Percentiles rank a stretch among this genome's conserved stretches.
phyloP scores from a whole-genome alignment of 2,329 filamentous ascomycete species.

The Knufia fluminis region DNA sequence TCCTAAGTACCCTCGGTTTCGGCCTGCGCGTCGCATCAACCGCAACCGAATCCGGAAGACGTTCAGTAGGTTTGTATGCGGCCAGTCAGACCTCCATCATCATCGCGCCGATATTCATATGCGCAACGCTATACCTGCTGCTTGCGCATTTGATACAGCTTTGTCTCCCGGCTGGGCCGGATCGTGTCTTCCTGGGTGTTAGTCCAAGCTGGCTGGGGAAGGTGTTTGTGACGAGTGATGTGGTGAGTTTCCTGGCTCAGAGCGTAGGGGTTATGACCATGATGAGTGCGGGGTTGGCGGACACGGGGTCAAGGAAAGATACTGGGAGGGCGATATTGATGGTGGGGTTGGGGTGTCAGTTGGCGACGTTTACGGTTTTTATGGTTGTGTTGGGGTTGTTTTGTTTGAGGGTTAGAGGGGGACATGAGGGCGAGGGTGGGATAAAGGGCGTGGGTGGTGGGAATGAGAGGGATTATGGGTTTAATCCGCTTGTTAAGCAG shows the following conservation, averaged over 20 bases:
- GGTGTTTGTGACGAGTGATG: constrained; percentile 40
- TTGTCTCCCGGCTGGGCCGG: constrained; percentile 26
- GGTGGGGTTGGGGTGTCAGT: constrained; percentile 24
- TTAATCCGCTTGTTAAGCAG: constrained; percentile 25
- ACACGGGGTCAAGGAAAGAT: constrained; percentile 26
- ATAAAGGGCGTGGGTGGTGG: neutral
- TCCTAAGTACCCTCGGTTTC: constrained; percentile 38
- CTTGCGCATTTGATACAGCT: constrained; percentile 39
- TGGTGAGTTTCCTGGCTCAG: constrained; percentile 40
- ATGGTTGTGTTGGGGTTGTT: constrained; percentile 22
- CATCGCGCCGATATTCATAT: constrained; percentile 41
- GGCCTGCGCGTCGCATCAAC: constrained; percentile 31
- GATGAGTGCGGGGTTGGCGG: constrained; percentile 36
- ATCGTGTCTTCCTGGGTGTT: constrained; percentile 28
- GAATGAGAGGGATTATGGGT: constrained; percentile 26
- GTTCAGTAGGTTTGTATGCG: constrained; percentile 32
- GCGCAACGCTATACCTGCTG: constrained; percentile 44
- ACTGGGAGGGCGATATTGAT: constrained; percentile 18
- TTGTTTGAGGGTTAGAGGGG: constrained; percentile 15
- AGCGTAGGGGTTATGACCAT: constrained; percentile 38
- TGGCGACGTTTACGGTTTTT: constrained; percentile 25
- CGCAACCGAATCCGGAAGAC: constrained; percentile 24
- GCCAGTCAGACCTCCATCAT: constrained; percentile 36
- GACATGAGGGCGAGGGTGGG: constrained; percentile 3
- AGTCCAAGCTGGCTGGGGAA: constrained; percentile 34